These are phyloP conservation scores for Tetrapyrgos nigripes DNA, from an alignment of 1,284 basidiomycete species.

Conservation along the genomic window DNA sequence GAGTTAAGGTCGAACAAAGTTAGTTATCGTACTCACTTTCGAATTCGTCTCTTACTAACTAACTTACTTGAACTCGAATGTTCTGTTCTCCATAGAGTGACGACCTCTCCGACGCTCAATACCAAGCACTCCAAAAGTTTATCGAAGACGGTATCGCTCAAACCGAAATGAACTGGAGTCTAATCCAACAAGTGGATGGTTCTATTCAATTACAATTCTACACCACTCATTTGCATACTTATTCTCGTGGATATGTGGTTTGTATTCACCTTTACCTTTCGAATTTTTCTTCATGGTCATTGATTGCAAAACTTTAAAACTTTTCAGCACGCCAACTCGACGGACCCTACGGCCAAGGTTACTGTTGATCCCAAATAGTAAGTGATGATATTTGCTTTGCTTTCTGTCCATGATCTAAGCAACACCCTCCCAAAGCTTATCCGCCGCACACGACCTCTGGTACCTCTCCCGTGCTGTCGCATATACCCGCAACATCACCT, in stretches of 20 bases:
- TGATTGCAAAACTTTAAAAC: not conserved
- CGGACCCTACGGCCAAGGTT: not conserved
- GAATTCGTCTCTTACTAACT: not conserved
- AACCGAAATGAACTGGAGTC: slow-evolving; percentile 12
- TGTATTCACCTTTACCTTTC: not conserved
- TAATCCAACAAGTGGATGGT: not conserved
- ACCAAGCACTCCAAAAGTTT: slow-evolving; percentile 2
- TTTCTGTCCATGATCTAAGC: not conserved
- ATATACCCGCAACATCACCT: slow-evolving; percentile 4
- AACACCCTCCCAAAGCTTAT: not conserved
- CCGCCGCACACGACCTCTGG: slow-evolving; percentile 3
- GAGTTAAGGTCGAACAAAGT: not conserved
- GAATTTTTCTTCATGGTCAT: not conserved
- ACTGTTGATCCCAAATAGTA: slow-evolving; percentile 5
- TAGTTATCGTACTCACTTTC: too few species aligned
- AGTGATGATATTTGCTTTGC: not conserved
- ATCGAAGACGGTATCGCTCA: slow-evolving; percentile 7
- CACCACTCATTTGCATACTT: slow-evolving; percentile 1
- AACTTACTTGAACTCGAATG: not conserved
- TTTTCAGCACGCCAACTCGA: slow-evolving; percentile 6
- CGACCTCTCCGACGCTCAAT: slow-evolving; percentile 2
- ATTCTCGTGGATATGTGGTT: slow-evolving; percentile 2
- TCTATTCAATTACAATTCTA: not conserved
- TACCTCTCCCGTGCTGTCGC: not conserved
- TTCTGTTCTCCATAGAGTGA: not conserved